Evolutionary conservation across 768 basidiomycete species (phyloP), one percentile per base, ranked within the genome.

Genomic region (Russula emetica): DNA sequence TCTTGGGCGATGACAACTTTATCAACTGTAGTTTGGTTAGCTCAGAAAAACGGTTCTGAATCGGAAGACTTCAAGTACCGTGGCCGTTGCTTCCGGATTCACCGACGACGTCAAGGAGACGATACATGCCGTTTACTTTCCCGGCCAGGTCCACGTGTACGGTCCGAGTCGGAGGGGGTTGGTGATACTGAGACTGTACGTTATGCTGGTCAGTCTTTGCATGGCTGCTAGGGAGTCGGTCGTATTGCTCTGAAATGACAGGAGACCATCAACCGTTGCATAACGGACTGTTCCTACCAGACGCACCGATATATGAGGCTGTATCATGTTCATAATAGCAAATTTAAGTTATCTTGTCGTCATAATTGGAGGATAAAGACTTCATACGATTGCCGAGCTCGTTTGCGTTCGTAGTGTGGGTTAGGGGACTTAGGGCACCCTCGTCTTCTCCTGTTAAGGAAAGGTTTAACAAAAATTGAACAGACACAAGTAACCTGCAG

Each of bases 1-100:
- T 77, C 74, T 70, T 84, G 82, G 3, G 76, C 75, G 36, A 86
- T 85, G 71, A 86, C 80, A 42, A 86, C 78, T 69, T 87, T 86
- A 65, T 85, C 83, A 50, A 85, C 85, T 84, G 61, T 14, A 20
- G 20, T 55, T 8, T 3, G 18, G 20, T 22, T 18, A 30, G 18
- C 5, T 58, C 2, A 60, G n/a, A n/a, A 24, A 6, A 34, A 24
- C 0, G 7, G 14, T 44, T 18, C 20, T 1, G 7, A 14, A 38
- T 16, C 28, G 11, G 13, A 28, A 36, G 14, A 61, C 34, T 38
- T 5, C 22, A 63, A 75, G 59, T 64, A 83, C 84, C 83, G 3
- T 83, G 73, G 0, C 83, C 82, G 7, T 80, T 78, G 42, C 77
- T 82, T 2, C 78, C 78, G 40, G 76, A 74, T 63, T 85, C 84